A percentile compares a stretch with the other conserved stretches of the same genome.
phyloP scores from a whole-genome alignment of 2,329 filamentous ascomycete species.

The Microdochium trichocladiopsis region DNA sequence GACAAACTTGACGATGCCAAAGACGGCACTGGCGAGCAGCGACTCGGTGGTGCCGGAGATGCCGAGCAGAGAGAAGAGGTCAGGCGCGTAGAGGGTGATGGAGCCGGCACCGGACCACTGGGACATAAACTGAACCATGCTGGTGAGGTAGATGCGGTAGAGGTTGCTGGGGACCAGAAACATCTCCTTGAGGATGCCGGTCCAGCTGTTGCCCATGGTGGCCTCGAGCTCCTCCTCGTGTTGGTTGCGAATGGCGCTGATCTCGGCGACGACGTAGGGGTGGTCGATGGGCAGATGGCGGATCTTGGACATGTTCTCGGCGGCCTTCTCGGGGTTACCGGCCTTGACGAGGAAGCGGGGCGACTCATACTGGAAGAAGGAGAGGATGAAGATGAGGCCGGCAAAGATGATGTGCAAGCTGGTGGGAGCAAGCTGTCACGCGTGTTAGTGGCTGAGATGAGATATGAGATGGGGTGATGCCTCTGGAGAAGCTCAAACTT shows the following conservation, averaged over 20 bases:
- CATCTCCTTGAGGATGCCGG: slow-evolving; percentile 62
- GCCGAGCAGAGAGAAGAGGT: slow-evolving; percentile 67
- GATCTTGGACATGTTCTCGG: slow-evolving; percentile 46
- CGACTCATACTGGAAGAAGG: slow-evolving; percentile 62
- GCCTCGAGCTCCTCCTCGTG: slow-evolving; percentile 68
- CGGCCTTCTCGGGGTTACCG: slow-evolving; percentile 51
- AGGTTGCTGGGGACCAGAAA: slow-evolving; percentile 61
- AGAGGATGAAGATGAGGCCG: slow-evolving; percentile 61
- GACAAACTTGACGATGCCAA: slow-evolving; percentile 67
- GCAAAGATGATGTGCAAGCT: slow-evolving; percentile 74
- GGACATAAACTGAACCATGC: slow-evolving; percentile 62
- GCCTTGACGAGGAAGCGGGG: slow-evolving; percentile 65
- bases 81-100: slow-evolving; percentile 70
- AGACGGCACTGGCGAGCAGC: slow-evolving; percentile 67
- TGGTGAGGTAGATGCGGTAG: slow-evolving; percentile 63
- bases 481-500: too few relatives aligned
- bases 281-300: slow-evolving; percentile 53
- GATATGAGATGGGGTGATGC: slow-evolving; percentile 1
- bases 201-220: slow-evolving; percentile 55
- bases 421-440: slow-evolving; percentile 66
- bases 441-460: too few relatives aligned
- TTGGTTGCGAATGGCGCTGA: slow-evolving; percentile 55
- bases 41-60: slow-evolving; percentile 61
- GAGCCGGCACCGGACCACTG: slow-evolving; percentile 69
- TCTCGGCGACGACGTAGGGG: slow-evolving; percentile 54